phyloP scores from a whole-genome alignment of 164 flowering plant species.

The Saururus chinensis region DNA sequence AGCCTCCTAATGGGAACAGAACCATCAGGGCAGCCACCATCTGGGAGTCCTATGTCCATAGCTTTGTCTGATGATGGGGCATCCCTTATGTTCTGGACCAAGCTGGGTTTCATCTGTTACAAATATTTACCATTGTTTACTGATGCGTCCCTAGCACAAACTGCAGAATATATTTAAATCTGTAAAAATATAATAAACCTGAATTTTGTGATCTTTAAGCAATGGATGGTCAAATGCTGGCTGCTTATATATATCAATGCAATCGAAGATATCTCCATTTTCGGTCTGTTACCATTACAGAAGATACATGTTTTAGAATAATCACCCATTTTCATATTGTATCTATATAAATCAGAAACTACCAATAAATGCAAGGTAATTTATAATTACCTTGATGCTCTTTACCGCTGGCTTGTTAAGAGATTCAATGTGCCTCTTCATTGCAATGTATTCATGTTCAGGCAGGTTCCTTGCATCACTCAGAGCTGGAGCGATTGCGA shows the following conservation, averaged over 20 bases:
- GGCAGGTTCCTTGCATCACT: background rate
- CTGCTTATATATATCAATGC: no score
- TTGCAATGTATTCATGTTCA: background rate
- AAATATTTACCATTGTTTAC: background rate
- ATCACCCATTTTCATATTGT: no score
- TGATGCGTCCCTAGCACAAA: no score
- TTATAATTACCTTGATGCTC: background rate
- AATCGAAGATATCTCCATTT: no score
- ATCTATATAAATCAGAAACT: no score
- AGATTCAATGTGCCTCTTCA: background rate
- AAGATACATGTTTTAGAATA: no score
- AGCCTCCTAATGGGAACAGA: constrained; percentile 4
- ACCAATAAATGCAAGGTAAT: background rate
- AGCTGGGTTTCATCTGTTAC: background rate
- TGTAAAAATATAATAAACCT: no score
- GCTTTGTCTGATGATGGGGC: background rate
- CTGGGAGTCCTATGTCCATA: background rate
- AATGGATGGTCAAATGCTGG: no score
- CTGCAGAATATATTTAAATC: no score
- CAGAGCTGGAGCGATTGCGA: no score
- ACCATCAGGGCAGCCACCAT: constrained; percentile 7
- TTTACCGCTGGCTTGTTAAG: background rate
- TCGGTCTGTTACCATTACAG: no score
- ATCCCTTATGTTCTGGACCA: background rate
- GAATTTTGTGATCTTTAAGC: no score